phyloP scores from a whole-genome alignment of 768 basidiomycete genomes.

The Sarcomyxa edulis region DNA sequence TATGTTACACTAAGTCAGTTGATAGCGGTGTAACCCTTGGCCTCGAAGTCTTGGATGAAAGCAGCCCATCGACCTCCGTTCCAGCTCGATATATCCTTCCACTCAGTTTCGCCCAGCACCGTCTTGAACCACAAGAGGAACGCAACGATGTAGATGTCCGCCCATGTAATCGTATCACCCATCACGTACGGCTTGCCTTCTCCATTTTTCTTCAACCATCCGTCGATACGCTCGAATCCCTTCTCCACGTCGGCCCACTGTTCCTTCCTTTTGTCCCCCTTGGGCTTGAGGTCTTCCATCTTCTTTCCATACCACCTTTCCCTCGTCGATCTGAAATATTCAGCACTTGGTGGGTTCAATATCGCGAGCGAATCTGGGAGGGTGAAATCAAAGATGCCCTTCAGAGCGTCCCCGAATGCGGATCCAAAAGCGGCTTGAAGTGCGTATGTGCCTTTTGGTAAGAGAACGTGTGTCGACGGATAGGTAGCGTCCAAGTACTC shows the following conservation, averaged over 20 bases:
- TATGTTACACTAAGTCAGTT: too few species aligned
- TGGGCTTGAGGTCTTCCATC: conserved; percentile 2
- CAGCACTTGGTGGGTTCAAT: conserved; percentile 1
- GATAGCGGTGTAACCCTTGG: too few species aligned
- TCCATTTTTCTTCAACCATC: conserved; percentile 4
- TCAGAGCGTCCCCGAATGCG: neutral
- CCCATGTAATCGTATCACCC: conserved; percentile 4
- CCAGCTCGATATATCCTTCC: conserved; percentile 5
- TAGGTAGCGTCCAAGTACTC: conserved; percentile 37
- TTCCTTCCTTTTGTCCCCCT: neutral
- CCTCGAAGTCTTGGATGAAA: neutral
- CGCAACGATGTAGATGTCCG: conserved; percentile 1
- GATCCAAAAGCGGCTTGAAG: conserved; percentile 2
- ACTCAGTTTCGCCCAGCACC: conserved; percentile 4
- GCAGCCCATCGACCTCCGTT: conserved; percentile 4
- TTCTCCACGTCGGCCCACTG: conserved; percentile 3
- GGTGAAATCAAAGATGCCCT: neutral
- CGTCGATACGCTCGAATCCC: conserved; percentile 2
- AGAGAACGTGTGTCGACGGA: too few species aligned
- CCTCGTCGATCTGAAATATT: conserved; percentile 3
- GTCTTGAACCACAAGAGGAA: conserved; percentile 3
- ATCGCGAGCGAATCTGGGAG: neutral
- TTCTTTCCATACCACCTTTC: conserved; percentile 1
- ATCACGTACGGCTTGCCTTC: conserved; percentile 3
- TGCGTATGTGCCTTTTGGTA: conserved; percentile 3